These are phyloP conservation scores for Schizopora paradoxa DNA, from an alignment of 1,284 basidiomycete genomes.

Conservation along the genomic window DNA sequence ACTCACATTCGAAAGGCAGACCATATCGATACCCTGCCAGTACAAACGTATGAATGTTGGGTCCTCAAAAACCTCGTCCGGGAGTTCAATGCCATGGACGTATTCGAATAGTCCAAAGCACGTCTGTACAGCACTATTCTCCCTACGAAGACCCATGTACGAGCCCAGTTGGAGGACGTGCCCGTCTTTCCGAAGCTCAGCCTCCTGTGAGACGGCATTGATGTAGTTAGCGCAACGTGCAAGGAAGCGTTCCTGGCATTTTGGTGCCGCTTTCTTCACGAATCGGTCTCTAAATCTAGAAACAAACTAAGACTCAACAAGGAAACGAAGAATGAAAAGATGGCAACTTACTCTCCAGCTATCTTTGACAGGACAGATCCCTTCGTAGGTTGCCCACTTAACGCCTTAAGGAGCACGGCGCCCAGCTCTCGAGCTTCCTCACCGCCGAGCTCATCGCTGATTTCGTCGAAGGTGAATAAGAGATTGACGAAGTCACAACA, in stretches of 20 bases:
- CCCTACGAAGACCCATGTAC: constrained; percentile 51
- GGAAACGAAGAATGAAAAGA: not conserved
- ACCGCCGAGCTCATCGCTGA: constrained; percentile 61
- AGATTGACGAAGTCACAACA: constrained; percentile 63
- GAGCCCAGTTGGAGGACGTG: constrained; percentile 48
- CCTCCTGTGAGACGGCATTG: not conserved
- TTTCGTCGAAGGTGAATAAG: constrained; percentile 64
- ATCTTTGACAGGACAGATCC: constrained; percentile 37
- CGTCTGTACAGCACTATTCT: constrained; percentile 60
- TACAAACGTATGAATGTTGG: constrained; percentile 49
- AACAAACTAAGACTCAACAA: not conserved
- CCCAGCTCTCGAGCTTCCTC: constrained; percentile 50
- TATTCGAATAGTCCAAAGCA: constrained; percentile 61
- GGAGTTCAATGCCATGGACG: constrained; percentile 52
- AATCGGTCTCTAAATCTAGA: not conserved
- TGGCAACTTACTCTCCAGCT: constrained; percentile 7
- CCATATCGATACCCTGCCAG: constrained; percentile 57
- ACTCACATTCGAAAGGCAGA: constrained; percentile 65
- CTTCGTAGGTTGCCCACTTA: constrained; percentile 49
- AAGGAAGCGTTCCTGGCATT: constrained; percentile 1
- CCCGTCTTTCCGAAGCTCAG: constrained; percentile 39
- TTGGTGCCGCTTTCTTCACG: constrained; percentile 6
- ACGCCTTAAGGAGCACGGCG: constrained; percentile 45
- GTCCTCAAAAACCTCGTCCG: constrained; percentile 54
- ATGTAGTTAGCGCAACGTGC: not conserved